Base-by-base conservation (phyloP, 1,284 basidiomycete species). In the Tetrapyrgos nigripes region DNA sequence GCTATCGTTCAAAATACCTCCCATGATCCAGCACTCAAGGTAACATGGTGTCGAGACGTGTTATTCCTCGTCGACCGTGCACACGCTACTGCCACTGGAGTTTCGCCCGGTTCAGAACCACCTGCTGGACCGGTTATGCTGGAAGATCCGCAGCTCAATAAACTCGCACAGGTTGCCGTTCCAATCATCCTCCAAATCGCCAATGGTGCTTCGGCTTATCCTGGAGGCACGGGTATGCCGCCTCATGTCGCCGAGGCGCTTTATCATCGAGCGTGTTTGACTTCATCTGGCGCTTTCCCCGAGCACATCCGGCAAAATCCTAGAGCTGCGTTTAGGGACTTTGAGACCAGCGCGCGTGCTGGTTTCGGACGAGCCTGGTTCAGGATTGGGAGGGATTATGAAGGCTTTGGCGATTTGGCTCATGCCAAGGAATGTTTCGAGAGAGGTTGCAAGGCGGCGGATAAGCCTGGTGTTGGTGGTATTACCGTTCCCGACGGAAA, bases 371-470 rank as follows among this genome's bases (percentile, higher is more conserved):
- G 83, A 24, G 91, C 91, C 0, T 98, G 96, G 96, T 97, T 95
- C 76, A 83, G 89, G 47, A 84, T 97, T 2, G 96, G 94, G 0
- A 79, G 91, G 27, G 96, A 97, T 66, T 97, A 98, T 70, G 96
- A 98, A 76, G 87, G 86, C 54, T 94, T 96, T 60, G 86, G 86
- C 24, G 93, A 97, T 71, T 58, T 82, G 1, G 61, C 72, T 0
- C 84, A 89, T 37, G 94, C 95, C 0, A 83, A 78, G 48, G 91
- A 93, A 43, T 96, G 93, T 64, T 96, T 95, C 69, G 89, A 93
- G 64, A 83, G 91, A 6, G 95, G 93, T 8, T 1, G 82, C 88
- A 29, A 85, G 86, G 31, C 31, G 31, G 14, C 31, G 31, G 31
- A 33, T 33, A 33, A 33, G 61, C 75, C 80, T 17, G 83, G 83